These are phyloP conservation scores for Brassica carinata DNA, from an alignment of 345 rosid species.

Conservation along the genomic window DNA sequence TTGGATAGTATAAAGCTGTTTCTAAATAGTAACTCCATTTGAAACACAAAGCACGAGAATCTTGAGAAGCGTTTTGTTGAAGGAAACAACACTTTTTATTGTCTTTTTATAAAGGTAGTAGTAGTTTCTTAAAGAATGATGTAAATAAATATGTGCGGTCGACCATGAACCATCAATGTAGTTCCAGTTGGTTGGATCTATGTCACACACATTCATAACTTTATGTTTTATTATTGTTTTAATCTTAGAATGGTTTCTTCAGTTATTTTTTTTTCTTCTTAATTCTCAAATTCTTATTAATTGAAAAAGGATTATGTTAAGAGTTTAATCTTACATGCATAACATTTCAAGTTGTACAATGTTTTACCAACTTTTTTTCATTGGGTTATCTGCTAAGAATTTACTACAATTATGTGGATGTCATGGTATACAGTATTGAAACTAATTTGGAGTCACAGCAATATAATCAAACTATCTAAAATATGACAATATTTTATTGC, in stretches of 20 bases:
- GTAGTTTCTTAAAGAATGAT: constrained; percentile 22
- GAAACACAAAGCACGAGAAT: constrained; percentile 41
- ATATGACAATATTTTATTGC: neutral
- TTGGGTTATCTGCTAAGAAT: neutral
- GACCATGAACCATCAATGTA: constrained; percentile 25
- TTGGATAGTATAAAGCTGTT: constrained; percentile 19
- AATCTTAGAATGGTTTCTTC: neutral
- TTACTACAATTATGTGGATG: neutral
- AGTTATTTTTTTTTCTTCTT: neutral
- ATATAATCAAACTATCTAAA: neutral
- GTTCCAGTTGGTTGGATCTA: constrained; percentile 25
- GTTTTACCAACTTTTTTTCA: neutral
- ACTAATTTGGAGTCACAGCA: neutral
- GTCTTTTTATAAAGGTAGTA: neutral
- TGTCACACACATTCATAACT: constrained; percentile 15
- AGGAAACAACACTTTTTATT: constrained; percentile 19
- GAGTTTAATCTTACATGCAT: neutral
- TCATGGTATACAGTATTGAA: neutral
- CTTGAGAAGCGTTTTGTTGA: constrained; percentile 41
- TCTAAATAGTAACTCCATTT: constrained; percentile 12
- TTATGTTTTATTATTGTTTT: neutral
- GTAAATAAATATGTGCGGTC: constrained; percentile 17
- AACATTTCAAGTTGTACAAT: neutral
- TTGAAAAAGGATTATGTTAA: neutral
- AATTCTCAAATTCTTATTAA: neutral